Evolutionary conservation across 495 filamentous ascomycete species (phyloP).

Genomic region (Aspergillus leporis): DNA sequence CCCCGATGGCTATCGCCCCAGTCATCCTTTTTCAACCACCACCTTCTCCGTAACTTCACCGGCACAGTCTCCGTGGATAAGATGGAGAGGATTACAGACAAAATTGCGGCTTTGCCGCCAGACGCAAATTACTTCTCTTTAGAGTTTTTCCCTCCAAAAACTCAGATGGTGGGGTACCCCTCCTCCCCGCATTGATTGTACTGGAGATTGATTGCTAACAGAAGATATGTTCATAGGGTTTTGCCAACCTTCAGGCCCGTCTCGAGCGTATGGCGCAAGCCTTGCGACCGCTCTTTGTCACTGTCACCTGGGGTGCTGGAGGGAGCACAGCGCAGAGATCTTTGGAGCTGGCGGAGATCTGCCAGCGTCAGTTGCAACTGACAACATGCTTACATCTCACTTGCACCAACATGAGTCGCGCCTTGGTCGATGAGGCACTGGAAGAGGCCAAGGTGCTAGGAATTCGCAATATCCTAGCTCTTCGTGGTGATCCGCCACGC

Average conservation of each 20-base stretch:
- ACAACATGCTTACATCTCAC: slow-evolving; percentile 96
- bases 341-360: slow-evolving; percentile 92
- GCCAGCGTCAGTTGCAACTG: slow-evolving; percentile 84
- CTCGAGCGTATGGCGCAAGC: slow-evolving; percentile 93
- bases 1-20: background rate
- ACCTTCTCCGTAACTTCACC: slow-evolving; percentile 5
- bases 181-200: slow-evolving; percentile 25
- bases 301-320: slow-evolving; percentile 96
- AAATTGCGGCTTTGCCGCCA: slow-evolving; percentile 86
- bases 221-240: slow-evolving; percentile 54
- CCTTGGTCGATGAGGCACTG: slow-evolving; percentile 81
- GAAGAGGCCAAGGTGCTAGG: slow-evolving; percentile 92
- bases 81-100: slow-evolving; percentile 95
- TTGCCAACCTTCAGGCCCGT: slow-evolving; percentile 87
- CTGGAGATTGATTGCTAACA: slow-evolving; percentile 21
- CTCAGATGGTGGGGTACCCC: slow-evolving; percentile 66
- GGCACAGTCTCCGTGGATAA: slow-evolving; percentile 7
- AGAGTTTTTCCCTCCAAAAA: slow-evolving; percentile 99
- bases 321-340: slow-evolving; percentile 88
- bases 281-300: slow-evolving; percentile 89
- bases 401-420: slow-evolving; percentile 94
- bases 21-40: slow-evolving; percentile 7
- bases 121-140: slow-evolving; percentile 88
- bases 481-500: slow-evolving; percentile 91
- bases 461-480: slow-evolving; percentile 89